Conservation (phyloP, 148 eudicot species). For the Rhododendron griersonianum region DNA sequence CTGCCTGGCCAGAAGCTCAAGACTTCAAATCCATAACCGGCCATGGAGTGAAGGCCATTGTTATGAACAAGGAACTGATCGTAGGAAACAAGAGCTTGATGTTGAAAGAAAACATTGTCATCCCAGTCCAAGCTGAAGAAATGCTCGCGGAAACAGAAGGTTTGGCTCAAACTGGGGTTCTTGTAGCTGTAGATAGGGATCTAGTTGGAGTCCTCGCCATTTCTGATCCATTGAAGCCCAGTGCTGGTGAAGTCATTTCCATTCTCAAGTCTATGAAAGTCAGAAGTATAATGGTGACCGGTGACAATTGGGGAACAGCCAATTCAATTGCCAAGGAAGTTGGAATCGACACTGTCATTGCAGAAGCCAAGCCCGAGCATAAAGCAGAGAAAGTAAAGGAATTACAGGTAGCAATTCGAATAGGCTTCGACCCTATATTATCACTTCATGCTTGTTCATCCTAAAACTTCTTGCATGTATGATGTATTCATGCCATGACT, state of each 20-base stretch:
- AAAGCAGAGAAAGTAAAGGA: slow-evolving; percentile 75
- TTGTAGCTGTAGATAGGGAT: neutral
- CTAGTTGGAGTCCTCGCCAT: neutral
- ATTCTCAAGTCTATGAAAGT: slow-evolving; percentile 21
- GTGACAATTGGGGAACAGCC: slow-evolving; percentile 9
- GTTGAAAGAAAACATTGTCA: slow-evolving; percentile 39
- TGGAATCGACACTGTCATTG: slow-evolving; percentile 35
- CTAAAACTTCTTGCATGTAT: neutral
- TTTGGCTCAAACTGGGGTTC: slow-evolving; percentile 2
- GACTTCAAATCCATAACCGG: neutral
- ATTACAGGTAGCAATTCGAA: slow-evolving; percentile 53
- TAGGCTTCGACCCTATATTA: neutral
- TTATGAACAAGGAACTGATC: slow-evolving; percentile 39
- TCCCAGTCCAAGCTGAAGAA: slow-evolving; percentile 62
- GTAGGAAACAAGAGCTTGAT: slow-evolving; percentile 80
- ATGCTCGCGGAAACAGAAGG: slow-evolving; percentile 50
- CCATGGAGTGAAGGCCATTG: slow-evolving; percentile 6
- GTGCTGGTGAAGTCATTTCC: neutral
- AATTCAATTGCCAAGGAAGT: slow-evolving; percentile 29
- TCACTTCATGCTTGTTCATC: neutral
- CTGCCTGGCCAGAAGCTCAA: slow-evolving; percentile 15
- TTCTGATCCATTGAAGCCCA: slow-evolving; percentile 4
- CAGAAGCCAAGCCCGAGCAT: slow-evolving; percentile 79
- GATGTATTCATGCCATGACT: neutral
- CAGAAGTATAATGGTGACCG: slow-evolving; percentile 7